Percentiles rank a stretch among this genome's conserved stretches.
These are phyloP conservation scores for Helicostylum pulchrum DNA, from an alignment of 192 early-diverging fungal species.

Conservation along the genomic window DNA sequence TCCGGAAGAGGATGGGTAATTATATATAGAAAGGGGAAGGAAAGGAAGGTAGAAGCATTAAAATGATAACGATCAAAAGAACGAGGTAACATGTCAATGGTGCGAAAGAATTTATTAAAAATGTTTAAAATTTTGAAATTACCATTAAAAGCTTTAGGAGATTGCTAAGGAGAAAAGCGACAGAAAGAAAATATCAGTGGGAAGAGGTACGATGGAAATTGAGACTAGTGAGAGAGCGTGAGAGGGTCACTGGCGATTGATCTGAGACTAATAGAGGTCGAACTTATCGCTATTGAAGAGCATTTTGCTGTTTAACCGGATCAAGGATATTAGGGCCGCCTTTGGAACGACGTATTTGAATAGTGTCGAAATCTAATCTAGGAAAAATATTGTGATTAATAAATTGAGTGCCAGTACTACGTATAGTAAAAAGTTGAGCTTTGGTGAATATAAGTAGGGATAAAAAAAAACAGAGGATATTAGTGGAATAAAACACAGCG, in stretches of 20 bases:
- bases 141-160: no score
- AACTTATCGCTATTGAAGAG: slow-evolving; percentile 4
- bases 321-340: not conserved
- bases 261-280: not conserved
- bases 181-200: not conserved
- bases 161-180: no score
- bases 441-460: not conserved
- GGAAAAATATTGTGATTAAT: not conserved
- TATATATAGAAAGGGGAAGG: not conserved
- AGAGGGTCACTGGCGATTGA: not conserved
- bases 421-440: not conserved
- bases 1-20: not conserved
- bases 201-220: not conserved
- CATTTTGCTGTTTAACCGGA: not conserved
- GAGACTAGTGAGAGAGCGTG: not conserved
- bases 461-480: no score
- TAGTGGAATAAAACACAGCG: no score
- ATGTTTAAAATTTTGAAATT: not conserved
- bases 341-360: not conserved
- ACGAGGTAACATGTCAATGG: not conserved
- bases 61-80: not conserved
- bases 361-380: not conserved
- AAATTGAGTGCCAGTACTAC: not conserved
- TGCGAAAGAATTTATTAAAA: not conserved
- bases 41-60: not conserved